Evolutionary conservation across 176 grass and related monocot species (phyloP), one percentile per base, ranked within the genome.

Genomic region (Eragrostis nindensis): DNA sequence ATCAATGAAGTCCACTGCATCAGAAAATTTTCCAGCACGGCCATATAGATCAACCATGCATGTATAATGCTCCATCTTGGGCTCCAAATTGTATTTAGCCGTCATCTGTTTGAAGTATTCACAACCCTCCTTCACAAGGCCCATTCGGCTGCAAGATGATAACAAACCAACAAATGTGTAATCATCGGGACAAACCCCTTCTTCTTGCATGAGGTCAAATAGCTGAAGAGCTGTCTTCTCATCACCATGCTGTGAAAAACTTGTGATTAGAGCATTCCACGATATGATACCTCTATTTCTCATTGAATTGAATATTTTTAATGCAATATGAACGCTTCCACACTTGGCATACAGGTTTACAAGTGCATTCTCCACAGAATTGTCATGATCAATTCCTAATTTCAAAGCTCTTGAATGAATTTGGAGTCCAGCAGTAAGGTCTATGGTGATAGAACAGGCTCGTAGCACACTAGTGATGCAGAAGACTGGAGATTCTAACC

Each of bases 31-130:
- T 36, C 92, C 86, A 70, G 86, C 86, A 3, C 69, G 92, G 16
- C 80, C 92, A 74, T 91, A 87, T 70, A 91, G 70, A 87, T 94
- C 89, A 73, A 94, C 89, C 81, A 89, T 91, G 73, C 89, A 94
- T 49, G 92, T 83, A 72, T 91, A 89, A 30, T 94, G 89, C 60
- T 89, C 92, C 84, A 87, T 80, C 78, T 87, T 94, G 6, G 92
- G 92, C 47, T 80, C 63, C 55, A 94, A 26, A 5, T 60, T 88
- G 79, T 89, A 87, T 65, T 87, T 84, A 46, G 24, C 10, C 13
- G 67, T 89, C 86, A 94, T 94, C 22, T 78, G 60, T 72, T 84
- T 66, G 86, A 94, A 94, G 48, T 94, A 94, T 19, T 68, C 67
- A 32, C 92, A 94, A 10, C 92, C 92, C 55, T 91, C 62, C 71